Percentiles rank a stretch among this genome's conserved stretches.
Evolutionary conservation across 2,329 filamentous ascomycete genomes (phyloP).

Genomic region (Claviceps humidiphila): DNA sequence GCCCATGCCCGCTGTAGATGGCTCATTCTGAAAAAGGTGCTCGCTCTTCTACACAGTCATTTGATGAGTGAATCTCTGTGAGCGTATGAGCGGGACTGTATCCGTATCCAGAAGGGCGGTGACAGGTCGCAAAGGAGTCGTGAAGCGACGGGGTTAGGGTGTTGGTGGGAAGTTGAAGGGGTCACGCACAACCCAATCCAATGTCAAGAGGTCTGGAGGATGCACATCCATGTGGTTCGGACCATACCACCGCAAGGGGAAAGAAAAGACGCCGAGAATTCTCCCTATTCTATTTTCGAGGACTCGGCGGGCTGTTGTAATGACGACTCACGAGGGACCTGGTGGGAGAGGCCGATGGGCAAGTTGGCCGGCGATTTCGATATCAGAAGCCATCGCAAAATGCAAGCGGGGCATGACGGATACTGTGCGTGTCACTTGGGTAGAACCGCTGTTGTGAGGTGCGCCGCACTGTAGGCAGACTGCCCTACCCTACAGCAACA

Average conservation of each 20-base stretch:
- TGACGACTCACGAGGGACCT: background rate
- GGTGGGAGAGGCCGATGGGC: no score
- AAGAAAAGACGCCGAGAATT: background rate
- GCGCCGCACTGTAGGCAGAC: background rate
- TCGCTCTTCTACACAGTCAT: background rate
- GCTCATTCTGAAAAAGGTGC: conserved; percentile 46
- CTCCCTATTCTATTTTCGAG: background rate
- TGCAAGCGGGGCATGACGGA: no score
- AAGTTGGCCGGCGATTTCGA: no score
- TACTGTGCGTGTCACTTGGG: background rate
- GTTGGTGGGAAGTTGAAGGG: background rate
- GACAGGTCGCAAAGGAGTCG: no score
- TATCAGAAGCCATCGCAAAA: no score
- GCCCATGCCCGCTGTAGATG: conserved; percentile 69
- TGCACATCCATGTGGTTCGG: background rate
- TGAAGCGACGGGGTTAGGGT: background rate
- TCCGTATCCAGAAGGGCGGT: no score
- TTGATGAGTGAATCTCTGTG: background rate
- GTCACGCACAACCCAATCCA: background rate
- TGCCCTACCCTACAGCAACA: background rate
- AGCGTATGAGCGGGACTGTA: background rate
- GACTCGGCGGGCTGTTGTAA: background rate
- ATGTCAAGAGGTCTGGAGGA: background rate
- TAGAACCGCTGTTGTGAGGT: background rate
- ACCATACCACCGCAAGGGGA: background rate